Percentiles rank a stretch among this genome's conserved stretches.
phyloP scores from a whole-genome alignment of 2,329 filamentous ascomycete genomes.

The Aspergillus brunneoviolaceus region DNA sequence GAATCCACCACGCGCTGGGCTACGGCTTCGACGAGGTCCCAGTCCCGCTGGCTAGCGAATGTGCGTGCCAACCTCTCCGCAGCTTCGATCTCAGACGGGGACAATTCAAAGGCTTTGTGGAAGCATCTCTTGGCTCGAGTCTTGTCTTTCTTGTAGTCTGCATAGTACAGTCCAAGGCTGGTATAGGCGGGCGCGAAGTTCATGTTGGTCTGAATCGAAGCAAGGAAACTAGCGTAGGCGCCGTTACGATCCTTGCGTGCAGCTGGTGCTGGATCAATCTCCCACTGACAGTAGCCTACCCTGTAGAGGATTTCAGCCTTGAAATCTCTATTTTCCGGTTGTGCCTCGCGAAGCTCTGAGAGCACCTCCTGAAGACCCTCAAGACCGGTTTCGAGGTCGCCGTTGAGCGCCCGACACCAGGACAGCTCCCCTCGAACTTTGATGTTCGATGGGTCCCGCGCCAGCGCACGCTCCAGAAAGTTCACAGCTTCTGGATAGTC shows the following conservation, averaged over 20 bases:
- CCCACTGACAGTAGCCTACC: conserved; percentile 84
- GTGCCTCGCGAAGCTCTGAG: conserved; percentile 61
- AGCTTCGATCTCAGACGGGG: conserved; percentile 78
- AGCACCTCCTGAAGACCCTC: conserved; percentile 70
- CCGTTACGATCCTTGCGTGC: conserved; percentile 78
- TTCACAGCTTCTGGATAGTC: conserved; percentile 79
- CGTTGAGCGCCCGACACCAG: conserved; percentile 85
- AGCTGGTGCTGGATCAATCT: conserved; percentile 69
- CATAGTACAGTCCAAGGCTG: conserved; percentile 84
- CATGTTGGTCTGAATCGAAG: conserved; percentile 79
- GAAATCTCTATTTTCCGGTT: conserved; percentile 65
- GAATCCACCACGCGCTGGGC: conserved; percentile 89
- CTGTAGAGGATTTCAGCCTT: conserved; percentile 83
- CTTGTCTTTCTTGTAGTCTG: conserved; percentile 85
- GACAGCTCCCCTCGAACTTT: conserved; percentile 82
- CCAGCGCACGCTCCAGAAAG: conserved; percentile 74
- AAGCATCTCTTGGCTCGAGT: conserved; percentile 88
- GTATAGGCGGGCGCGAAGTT: conserved; percentile 91
- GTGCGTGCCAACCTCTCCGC: conserved; percentile 81
- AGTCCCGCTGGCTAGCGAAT: conserved; percentile 88
- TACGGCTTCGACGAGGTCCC: conserved; percentile 93
- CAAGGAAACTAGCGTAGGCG: conserved; percentile 80
- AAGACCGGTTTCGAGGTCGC: conserved; percentile 68
- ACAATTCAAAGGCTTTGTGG: conserved; percentile 93
- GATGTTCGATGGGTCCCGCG: conserved; percentile 71